Percentiles rank a stretch among this genome's conserved stretches.
These are phyloP conservation scores for Phytopythium mirpurense DNA, from an alignment of 352 stramenopile species.

Conservation along the genomic window DNA sequence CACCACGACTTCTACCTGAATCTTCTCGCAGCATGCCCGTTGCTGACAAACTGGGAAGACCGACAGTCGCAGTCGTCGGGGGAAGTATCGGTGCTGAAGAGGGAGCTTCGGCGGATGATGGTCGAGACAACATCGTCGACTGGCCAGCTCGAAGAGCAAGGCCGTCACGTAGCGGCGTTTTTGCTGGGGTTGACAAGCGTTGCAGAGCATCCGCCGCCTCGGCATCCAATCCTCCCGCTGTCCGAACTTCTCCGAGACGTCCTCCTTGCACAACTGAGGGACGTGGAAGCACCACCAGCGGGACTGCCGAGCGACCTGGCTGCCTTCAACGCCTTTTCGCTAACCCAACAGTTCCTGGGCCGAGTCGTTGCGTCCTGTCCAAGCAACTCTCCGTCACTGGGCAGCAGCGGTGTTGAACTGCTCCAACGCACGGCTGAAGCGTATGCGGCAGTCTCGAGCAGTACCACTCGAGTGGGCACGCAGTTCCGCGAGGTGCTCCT, in stretches of 20 bases:
- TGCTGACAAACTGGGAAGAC: slow-evolving; percentile 26
- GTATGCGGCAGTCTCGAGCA: background rate
- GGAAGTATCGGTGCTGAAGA: slow-evolving; percentile 7
- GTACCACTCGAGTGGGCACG: background rate
- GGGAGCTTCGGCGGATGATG: slow-evolving; percentile 19
- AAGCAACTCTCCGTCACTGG: background rate
- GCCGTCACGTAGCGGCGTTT: slow-evolving; percentile 20
- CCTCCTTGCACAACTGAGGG: background rate
- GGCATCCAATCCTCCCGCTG: background rate
- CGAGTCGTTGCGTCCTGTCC: no score
- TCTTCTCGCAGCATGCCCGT: slow-evolving; percentile 18
- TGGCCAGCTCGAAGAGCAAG: slow-evolving; percentile 19
- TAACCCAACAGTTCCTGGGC: background rate
- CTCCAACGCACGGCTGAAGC: slow-evolving; percentile 2
- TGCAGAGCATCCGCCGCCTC: background rate
- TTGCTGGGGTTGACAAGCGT: slow-evolving; percentile 12
- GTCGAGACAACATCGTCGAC: slow-evolving; percentile 14
- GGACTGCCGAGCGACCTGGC: background rate
- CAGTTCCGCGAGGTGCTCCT: slow-evolving; percentile 23
- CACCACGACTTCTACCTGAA: slow-evolving; percentile 22
- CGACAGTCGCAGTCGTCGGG: background rate
- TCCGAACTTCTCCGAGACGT: background rate
- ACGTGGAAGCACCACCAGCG: background rate
- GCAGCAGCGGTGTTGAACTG: background rate
- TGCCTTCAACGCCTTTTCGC: background rate